Conservation (phyloP, 2,329 filamentous ascomycete species). For the Phaeosphaeriaceae sp. region DNA sequence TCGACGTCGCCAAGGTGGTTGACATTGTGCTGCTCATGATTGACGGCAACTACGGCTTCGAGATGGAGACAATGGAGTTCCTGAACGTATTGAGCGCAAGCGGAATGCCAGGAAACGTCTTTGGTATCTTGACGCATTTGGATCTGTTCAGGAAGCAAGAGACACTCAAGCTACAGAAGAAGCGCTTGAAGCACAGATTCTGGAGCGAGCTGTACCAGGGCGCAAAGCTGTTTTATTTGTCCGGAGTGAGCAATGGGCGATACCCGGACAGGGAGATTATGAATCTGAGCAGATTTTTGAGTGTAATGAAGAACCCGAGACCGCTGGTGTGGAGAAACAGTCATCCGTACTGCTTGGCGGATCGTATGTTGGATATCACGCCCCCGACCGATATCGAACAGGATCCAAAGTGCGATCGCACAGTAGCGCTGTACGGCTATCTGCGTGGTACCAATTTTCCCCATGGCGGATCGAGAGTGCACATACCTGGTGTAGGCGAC, state of each 20-base stretch:
- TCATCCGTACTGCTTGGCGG: constrained; percentile 91
- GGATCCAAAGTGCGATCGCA: constrained; percentile 87
- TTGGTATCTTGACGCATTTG: constrained; percentile 94
- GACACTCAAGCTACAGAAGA: constrained; percentile 90
- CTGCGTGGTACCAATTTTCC: constrained; percentile 94
- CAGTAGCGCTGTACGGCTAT: constrained; percentile 91
- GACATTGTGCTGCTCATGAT: constrained; percentile 98
- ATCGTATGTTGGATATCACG: constrained; percentile 94
- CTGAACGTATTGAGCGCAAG: constrained; percentile 91
- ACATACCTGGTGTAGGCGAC: constrained; percentile 92
- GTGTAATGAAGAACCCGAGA: constrained; percentile 98
- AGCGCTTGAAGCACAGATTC: constrained; percentile 91
- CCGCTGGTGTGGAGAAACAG: constrained; percentile 97
- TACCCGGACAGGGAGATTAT: constrained; percentile 97
- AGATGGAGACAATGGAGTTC: constrained; percentile 99
- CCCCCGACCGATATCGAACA: constrained; percentile 91
- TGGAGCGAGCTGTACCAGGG: constrained; percentile 98
- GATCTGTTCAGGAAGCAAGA: constrained; percentile 96
- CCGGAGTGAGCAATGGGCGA: constrained; percentile 92
- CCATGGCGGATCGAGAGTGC: constrained; percentile 82
- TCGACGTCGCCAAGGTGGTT: constrained; percentile 95
- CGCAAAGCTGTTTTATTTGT: constrained; percentile 95
- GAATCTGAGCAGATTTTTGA: constrained; percentile 92
- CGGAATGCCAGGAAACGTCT: constrained; percentile 98
- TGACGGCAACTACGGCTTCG: constrained; percentile 97